Evolutionary conservation across 495 filamentous ascomycete species (phyloP).

Genomic region (Penicillium verhagenii): DNA sequence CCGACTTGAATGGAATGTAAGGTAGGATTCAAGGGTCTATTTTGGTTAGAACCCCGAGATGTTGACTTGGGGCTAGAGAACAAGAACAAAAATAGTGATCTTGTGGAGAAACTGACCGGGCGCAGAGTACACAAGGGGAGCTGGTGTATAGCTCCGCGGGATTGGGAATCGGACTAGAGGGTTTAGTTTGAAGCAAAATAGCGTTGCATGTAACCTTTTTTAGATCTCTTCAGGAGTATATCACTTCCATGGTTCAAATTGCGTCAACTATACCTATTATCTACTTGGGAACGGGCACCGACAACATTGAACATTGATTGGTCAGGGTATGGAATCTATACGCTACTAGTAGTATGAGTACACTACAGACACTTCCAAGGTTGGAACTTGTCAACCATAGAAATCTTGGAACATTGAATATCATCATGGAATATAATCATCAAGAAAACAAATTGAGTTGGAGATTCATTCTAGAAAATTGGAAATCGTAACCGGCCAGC

Average conservation of each 20-base stretch:
- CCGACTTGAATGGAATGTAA: conserved; percentile 1
- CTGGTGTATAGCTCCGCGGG: not conserved
- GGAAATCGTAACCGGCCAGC: not conserved
- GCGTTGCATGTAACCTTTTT: not conserved
- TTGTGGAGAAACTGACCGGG: not conserved
- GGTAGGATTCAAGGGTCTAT: not conserved
- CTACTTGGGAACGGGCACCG: no score
- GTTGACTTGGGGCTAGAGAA: not conserved
- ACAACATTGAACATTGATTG: no score
- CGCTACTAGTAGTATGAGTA: no score
- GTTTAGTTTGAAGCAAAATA: not conserved
- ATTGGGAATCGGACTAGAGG: not conserved
- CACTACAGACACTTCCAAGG: no score
- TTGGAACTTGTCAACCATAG: no score
- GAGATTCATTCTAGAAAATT: not conserved
- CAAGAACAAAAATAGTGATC: not conserved
- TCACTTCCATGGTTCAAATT: no score
- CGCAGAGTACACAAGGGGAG: not conserved
- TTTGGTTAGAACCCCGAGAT: not conserved
- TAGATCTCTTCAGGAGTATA: not conserved
- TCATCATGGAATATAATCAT: no score
- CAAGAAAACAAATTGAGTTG: not conserved
- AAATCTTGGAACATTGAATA: no score
- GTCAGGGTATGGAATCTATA: no score
- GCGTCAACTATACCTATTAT: not conserved